A percentile compares a stretch with the other conserved stretches of the same genome.
These are phyloP conservation scores for Myochromella boudieri DNA, from an alignment of 768 basidiomycete species.

Conservation along the genomic window DNA sequence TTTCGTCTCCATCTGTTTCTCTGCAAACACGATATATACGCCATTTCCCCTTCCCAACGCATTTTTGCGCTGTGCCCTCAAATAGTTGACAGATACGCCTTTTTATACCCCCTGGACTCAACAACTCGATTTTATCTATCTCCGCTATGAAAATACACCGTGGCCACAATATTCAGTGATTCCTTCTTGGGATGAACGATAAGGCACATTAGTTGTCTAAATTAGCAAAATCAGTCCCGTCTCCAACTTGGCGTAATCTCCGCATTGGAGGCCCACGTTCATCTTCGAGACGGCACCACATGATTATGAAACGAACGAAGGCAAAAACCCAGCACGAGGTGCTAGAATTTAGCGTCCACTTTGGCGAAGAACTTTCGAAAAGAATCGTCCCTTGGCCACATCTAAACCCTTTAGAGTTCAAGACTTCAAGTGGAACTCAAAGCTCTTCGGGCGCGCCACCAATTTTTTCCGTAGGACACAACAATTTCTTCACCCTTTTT, in stretches of 20 bases:
- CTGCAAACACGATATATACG: too few species aligned
- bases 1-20: too few species aligned
- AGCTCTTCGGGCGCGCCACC: slow-evolving; percentile 63
- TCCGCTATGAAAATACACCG: too few species aligned
- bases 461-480: slow-evolving; percentile 86
- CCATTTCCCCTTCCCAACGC: too few species aligned
- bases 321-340: neutral
- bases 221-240: neutral
- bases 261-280: neutral
- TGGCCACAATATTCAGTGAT: slow-evolving; percentile 8
- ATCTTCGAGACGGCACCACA: neutral
- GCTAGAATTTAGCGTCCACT: neutral
- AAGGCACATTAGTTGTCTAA: neutral
- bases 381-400: too few species aligned
- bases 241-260: slow-evolving; percentile 5
- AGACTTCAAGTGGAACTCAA: neutral
- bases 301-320: neutral
- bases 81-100: too few species aligned
- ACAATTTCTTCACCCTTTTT: slow-evolving; percentile 83
- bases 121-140: neutral
- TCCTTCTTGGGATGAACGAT: neutral
- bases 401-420: too few species aligned
- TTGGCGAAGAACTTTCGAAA: neutral
- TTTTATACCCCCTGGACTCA: too few species aligned
- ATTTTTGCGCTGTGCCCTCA: too few species aligned